Evolutionary conservation across 768 basidiomycete genomes (phyloP), one percentile per base, ranked within the genome.

Genomic region (Kwoniella pini): DNA sequence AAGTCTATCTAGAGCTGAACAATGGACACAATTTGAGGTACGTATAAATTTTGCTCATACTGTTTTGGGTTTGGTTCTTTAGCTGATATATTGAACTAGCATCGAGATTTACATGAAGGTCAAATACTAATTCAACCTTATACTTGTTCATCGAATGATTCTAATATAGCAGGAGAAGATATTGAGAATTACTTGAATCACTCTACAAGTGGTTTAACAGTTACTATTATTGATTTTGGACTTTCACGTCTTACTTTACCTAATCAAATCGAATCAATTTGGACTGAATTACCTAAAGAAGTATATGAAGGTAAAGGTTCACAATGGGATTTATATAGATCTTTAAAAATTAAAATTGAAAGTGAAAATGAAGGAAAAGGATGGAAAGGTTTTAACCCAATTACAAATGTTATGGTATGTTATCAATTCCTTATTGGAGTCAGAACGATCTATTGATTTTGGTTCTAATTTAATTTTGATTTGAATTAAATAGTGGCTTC

Each of bases 41-140:
- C 57, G 84, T 68, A 42, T 39, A 2, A 36, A 50, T 4, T 9
- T 31, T n/a, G 12, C 48, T 62, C 11, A 19, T 42, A 11, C 28
- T 4, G 63, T 36, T 36, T 36, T 15, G 33, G n/a, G n/a, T n/a
- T n/a, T n/a, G n/a, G n/a, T n/a, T n/a, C n/a, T n/a, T n/a, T n/a
- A n/a, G n/a, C n/a, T n/a, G n/a, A 36, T 36, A 15, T 36, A 33
- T 12, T 26, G 15, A 21, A 30, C 21, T 63, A 99, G 95, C 96
- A 99, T 79, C 91, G 96, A 30, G 96, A 99, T 77, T 85, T 99
- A n/a, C 96, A 99, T 70, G 91, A 91, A 85, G 96, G 96, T 21
- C 96, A 99, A 77, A 89, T 99, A 50, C 83, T 99, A 7, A 85
- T 98, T 48, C 86, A 87, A 17, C 22, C 45, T 10, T 10, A 12